A percentile compares a stretch with the other conserved stretches of the same genome.
Evolutionary conservation across 495 filamentous ascomycete genomes (phyloP).

Genomic region (Aspergillus ellipticus): DNA sequence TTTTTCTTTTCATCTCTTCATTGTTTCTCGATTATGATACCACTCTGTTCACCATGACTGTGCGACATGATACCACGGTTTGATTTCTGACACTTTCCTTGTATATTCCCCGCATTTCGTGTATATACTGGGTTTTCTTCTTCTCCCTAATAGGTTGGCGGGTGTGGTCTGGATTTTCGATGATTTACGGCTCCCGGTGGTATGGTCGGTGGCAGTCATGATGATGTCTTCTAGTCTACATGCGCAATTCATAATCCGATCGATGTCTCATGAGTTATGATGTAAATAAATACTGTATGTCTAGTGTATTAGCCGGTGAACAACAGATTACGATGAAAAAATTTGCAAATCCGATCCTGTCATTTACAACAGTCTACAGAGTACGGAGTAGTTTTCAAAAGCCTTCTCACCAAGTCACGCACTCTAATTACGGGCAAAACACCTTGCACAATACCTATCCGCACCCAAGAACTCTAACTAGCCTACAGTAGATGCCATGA

Average conservation of each 20-base stretch:
- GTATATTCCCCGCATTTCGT: conserved; percentile 10
- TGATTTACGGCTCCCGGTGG: conserved; percentile 11
- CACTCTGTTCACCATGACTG: conserved; percentile 44
- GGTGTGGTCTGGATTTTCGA: conserved; percentile 1
- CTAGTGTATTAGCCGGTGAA: no score
- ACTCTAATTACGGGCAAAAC: no score
- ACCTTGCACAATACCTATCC: no score
- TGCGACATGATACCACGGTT: conserved; percentile 41
- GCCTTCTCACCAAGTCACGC: no score
- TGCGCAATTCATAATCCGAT: not conserved
- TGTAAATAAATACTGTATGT: no score
- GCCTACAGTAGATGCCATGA: no score
- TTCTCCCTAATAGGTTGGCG: not conserved
- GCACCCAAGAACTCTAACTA: no score
- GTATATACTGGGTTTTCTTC: conserved; percentile 3
- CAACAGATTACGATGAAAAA: no score
- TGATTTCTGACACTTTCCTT: conserved; percentile 23
- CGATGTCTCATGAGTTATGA: no score
- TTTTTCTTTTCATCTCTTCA: conserved; percentile 5
- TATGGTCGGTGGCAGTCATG: conserved; percentile 4
- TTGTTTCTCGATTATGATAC: conserved; percentile 35
- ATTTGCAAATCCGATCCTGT: no score
- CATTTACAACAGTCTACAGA: no score
- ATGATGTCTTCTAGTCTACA: not conserved
- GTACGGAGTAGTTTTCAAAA: no score